These are phyloP conservation scores for Brasilioporus rufonigricans DNA, from an alignment of 768 basidiomycete genomes.

Conservation along the genomic window DNA sequence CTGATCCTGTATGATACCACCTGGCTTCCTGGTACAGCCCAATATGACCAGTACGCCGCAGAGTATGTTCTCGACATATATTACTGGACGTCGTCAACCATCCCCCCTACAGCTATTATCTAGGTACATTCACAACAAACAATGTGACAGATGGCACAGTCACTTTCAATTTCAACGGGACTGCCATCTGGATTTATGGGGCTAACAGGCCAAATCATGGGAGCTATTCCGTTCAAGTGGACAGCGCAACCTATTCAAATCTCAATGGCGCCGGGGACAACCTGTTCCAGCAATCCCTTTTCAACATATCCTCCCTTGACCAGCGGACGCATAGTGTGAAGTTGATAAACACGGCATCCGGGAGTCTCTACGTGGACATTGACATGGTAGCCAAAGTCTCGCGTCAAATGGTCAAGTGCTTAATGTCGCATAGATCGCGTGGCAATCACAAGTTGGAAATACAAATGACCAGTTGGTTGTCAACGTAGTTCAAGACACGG, in stretches of 20 bases:
- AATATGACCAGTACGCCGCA: slow-evolving; percentile 12
- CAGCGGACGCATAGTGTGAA: slow-evolving; percentile 38
- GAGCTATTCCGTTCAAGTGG: slow-evolving; percentile 42
- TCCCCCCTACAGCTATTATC: slow-evolving; percentile 30
- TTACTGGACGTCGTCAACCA: too few relatives aligned
- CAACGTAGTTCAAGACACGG: slow-evolving; percentile 32
- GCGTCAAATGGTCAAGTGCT: neutral
- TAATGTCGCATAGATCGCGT: slow-evolving; percentile 20
- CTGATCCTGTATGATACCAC: slow-evolving; percentile 26
- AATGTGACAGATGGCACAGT: slow-evolving; percentile 32
- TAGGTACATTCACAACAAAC: slow-evolving; percentile 40
- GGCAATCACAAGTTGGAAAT: slow-evolving; percentile 28
- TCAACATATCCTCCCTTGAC: slow-evolving; percentile 30
- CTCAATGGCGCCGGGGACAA: slow-evolving; percentile 30
- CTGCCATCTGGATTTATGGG: slow-evolving; percentile 47
- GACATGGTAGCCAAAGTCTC: slow-evolving; percentile 36
- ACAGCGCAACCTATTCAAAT: slow-evolving; percentile 29
- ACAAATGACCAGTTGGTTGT: slow-evolving; percentile 11
- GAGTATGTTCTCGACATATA: slow-evolving; percentile 10
- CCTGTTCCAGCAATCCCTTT: slow-evolving; percentile 42
- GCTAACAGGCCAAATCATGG: slow-evolving; percentile 50
- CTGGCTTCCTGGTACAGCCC: slow-evolving; percentile 24
- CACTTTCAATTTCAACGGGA: slow-evolving; percentile 48
- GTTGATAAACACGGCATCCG: slow-evolving; percentile 28
- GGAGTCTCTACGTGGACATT: slow-evolving; percentile 43